Base-by-base conservation (phyloP, 2,329 filamentous ascomycete species). In the Fusarium sp. region DNA sequence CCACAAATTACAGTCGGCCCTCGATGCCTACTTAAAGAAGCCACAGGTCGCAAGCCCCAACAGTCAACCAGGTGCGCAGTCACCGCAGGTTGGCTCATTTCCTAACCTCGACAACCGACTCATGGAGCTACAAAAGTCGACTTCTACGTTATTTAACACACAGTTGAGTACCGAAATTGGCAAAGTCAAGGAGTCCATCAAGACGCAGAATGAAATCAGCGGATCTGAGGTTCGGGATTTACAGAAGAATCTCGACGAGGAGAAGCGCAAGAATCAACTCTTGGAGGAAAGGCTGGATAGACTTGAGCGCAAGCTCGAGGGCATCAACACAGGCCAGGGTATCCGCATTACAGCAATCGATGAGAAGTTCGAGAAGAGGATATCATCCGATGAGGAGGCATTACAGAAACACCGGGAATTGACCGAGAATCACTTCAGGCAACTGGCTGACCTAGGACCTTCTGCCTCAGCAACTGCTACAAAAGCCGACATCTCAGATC, bases 241-340 rank as follows among this genome's bases (percentile, higher is more conserved):
- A 8, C 63, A 52, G 57, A 59, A 61, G 6, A 64, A 50, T 37
- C 64, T 79, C 16, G 57, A 67, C 20, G 62, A 72, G 14, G 68
- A 77, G 37, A 71, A 42, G 24, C 59, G 64, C 37, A 72, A 69
- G 63, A 70, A 58, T 13, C 56, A 56, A n/a, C 34, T 54, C 18
- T 50, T 79, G 29, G 69, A 73, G 54, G 29, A 67, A 22, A 75
- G 62, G 27, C 31, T 75, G 22, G 69, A 74, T 7, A 62, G 42
- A 10, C 71, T 84, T 8, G 77, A 80, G 45, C 66, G 67, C 10
- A 77, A 76, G 34, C 63, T 79, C 9, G 76, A 80, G 10, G 71
- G 80, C 3, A 42, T 61, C 34, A 37, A 65, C 37, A 57, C 65
- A 18, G 37, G 27, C 11, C 52, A 40, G 22, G 34, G 42, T 31